These are phyloP conservation scores for Schwanniomyces occidentalis DNA, from an alignment of 805 yeast species.

Conservation along the genomic window DNA sequence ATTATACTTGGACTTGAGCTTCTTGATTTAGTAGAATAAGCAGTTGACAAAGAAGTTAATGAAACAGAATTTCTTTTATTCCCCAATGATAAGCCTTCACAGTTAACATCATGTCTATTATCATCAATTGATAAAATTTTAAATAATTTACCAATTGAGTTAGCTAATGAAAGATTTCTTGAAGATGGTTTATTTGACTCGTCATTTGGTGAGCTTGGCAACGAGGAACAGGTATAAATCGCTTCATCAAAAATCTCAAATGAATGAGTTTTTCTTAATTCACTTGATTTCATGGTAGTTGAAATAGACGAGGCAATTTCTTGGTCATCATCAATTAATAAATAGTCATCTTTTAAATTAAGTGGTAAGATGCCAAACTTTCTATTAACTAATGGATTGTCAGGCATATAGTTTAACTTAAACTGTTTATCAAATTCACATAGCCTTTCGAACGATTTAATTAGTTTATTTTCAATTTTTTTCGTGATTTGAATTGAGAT, in stretches of 20 bases:
- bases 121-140: conserved; percentile 37
- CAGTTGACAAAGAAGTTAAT: conserved; percentile 35
- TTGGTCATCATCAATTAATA: conserved; percentile 11
- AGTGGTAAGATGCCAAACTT: conserved; percentile 46
- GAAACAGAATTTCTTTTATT: conserved; percentile 32
- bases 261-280: conserved; percentile 52
- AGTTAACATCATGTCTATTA: background rate
- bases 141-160: conserved; percentile 36
- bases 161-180: conserved; percentile 26
- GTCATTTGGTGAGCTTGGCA: conserved; percentile 13
- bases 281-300: conserved; percentile 26
- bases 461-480: conserved; percentile 31
- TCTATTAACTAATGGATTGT: conserved; percentile 47
- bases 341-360: conserved; percentile 23
- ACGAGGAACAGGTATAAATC: conserved; percentile 43
- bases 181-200: conserved; percentile 5
- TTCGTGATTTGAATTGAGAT: conserved; percentile 29
- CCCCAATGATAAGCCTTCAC: conserved; percentile 2
- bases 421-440: conserved; percentile 26
- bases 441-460: conserved; percentile 23
- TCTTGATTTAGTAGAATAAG: conserved; percentile 29
- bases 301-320: conserved; percentile 12
- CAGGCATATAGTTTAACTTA: conserved; percentile 32
- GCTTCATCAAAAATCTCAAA: conserved; percentile 70
- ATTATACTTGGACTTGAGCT: conserved; percentile 40